Evolutionary conservation across 2,329 filamentous ascomycete species (phyloP), one percentile per base, ranked within the genome.

Genomic region (Scedosporium dehoogii): DNA sequence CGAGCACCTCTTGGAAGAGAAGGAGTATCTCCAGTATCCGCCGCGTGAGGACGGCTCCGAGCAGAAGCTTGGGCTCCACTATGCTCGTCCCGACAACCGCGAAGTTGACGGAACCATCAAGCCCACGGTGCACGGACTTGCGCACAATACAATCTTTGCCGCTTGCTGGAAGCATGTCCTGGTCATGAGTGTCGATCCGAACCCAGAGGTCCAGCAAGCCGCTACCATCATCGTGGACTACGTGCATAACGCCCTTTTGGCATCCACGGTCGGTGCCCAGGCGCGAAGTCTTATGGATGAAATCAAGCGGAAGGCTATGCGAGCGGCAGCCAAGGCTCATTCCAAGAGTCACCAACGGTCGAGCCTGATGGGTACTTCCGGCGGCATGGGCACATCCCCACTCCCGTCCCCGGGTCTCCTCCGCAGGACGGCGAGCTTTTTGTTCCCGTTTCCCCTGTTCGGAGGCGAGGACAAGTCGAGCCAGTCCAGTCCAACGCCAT

Each of bases 111-210:
- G 83, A 3, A 80, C 77, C 4, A 83, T 85, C 71, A 84, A 84
- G 69, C 75, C 79, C 27, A 70, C 77, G 2, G 79, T 82, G 2
- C 81, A 85, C 55, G 83, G 85, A 1, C 74, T 90, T 10, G 91
- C 92, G 12, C 87, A 90, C 66, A 94, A 96, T 70, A 96, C 92
- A 0, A 90, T 96, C 18, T 97, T 96, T 72, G 89, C 92, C 33
- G 90, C 92, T 1, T 89, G 96, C 65, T 99, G 94, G 94, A 94
- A 96, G 72, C 90, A 97, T 69, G 82, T 96, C 53, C 79, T 97
- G 64, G 90, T 96, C 65, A 81, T 97, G 73, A 93, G 91, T 55
- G 91, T 96, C 18, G 94, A 99, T 71, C 93, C 94, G 48, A 92
- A 97, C 70, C 92, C 93, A 1, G 93, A 97, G 70, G 90, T 97